A percentile compares a stretch with the other conserved stretches of the same genome.
Conservation (phyloP, 1,139 yeast genomes). For the Spencermartinsiella ligniputridi region DNA sequence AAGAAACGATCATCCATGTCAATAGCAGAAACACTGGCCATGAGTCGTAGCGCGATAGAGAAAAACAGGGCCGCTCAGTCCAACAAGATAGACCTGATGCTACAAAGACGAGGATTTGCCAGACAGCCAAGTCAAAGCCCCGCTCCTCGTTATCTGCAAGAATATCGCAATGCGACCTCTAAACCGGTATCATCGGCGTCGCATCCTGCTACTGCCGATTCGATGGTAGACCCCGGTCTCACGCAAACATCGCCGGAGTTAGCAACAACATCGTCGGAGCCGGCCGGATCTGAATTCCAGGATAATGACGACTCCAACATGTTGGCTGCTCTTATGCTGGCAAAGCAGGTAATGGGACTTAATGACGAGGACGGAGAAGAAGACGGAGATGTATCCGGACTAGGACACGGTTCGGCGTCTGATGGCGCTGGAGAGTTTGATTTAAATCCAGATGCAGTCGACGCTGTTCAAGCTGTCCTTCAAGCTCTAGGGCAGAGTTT, state of each 20-base stretch:
- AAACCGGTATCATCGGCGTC: too few relatives aligned
- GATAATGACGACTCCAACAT: constrained; percentile 18
- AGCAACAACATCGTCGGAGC: background rate
- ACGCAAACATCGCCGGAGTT: background rate
- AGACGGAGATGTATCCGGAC: background rate
- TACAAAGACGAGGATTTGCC: constrained; percentile 17
- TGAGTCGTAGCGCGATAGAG: constrained; percentile 43
- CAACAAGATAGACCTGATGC: constrained; percentile 26
- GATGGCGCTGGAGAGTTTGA: constrained; percentile 18
- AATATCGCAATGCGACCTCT: background rate
- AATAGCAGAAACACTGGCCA: constrained; percentile 62
- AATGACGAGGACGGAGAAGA: constrained; percentile 12
- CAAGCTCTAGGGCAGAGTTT: constrained; percentile 27
- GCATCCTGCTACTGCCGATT: background rate
- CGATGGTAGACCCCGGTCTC: background rate
- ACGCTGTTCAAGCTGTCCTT: constrained; percentile 36
- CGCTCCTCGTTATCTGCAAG: background rate
- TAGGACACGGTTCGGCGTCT: background rate
- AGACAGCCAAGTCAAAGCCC: background rate
- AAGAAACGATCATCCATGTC: constrained; percentile 33
- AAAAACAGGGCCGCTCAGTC: constrained; percentile 14
- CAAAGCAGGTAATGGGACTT: constrained; percentile 38
- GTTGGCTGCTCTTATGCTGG: constrained; percentile 38
- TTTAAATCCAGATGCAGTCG: constrained; percentile 33
- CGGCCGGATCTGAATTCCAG: constrained; percentile 7